Conservation (phyloP, 768 basidiomycete genomes). For the Phaeotremella skinneri region DNA sequence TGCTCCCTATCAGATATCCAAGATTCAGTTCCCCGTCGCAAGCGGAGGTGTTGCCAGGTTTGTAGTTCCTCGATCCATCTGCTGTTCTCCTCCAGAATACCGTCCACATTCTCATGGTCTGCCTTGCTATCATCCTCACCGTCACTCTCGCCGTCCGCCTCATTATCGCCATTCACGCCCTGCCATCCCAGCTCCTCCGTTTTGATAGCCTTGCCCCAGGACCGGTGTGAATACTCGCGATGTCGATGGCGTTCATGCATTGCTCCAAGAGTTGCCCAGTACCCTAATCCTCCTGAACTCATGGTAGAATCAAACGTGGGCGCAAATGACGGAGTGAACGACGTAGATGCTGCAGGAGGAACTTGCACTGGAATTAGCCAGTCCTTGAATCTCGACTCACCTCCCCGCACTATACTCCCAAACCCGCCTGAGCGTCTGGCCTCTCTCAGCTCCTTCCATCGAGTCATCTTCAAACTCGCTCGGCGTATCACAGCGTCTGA, state of each 20-base stretch:
- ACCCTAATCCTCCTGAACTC: conserved; percentile 32
- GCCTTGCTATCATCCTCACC: conserved; percentile 16
- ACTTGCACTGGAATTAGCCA: conserved; percentile 16
- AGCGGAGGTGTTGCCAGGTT: conserved; percentile 41
- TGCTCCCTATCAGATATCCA: conserved; percentile 32
- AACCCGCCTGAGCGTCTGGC: conserved; percentile 29
- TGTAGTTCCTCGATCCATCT: conserved; percentile 37
- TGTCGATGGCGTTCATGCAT: conserved; percentile 35
- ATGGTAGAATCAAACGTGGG: conserved; percentile 41
- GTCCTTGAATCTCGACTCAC: conserved; percentile 16
- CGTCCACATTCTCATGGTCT: conserved; percentile 15
- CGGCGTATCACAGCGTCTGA: conserved; percentile 27
- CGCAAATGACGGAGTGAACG: conserved; percentile 44
- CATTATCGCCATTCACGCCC: conserved; percentile 4
- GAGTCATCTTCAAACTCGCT: conserved; percentile 35
- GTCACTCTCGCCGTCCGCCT: conserved; percentile 2
- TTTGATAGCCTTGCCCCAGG: conserved; percentile 4
- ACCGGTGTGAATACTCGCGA: conserved; percentile 23
- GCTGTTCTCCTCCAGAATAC: conserved; percentile 34
- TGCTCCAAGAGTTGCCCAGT: conserved; percentile 36
- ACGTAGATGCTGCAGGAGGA: conserved; percentile 7
- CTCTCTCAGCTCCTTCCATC: conserved; percentile 33
- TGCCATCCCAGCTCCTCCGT: not conserved
- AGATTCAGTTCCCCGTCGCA: conserved; percentile 21
- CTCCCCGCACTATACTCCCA: conserved; percentile 31